Conservation (phyloP, 495 filamentous ascomycete genomes). For the Paragyromitra xinjiangensis region DNA sequence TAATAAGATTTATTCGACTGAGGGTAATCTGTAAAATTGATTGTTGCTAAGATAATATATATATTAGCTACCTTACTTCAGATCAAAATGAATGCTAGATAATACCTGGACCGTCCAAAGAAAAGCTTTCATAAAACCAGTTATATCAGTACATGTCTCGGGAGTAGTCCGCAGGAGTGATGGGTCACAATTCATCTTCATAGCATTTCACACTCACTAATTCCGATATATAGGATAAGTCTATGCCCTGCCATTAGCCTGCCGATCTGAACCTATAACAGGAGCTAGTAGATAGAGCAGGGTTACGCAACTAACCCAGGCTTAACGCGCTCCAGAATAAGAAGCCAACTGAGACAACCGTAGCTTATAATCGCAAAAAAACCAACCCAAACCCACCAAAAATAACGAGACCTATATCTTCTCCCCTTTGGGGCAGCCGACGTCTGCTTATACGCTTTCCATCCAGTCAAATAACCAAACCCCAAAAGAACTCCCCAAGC, state of each 20-base stretch:
- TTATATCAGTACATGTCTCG: conserved; percentile 6
- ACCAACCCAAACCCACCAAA: conserved; percentile 30
- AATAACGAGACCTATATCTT: conserved; percentile 23
- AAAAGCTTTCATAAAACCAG: conserved; percentile 1
- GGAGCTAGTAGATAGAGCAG: background rate
- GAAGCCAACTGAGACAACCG: conserved; percentile 19
- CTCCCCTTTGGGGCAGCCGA: background rate
- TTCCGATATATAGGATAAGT: background rate
- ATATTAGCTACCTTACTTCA: background rate
- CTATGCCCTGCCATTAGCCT: conserved; percentile 12
- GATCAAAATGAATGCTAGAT: background rate
- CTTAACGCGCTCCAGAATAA: conserved; percentile 13
- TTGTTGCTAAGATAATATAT: conserved; percentile 18
- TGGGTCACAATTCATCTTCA: background rate
- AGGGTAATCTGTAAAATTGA: conserved; percentile 32
- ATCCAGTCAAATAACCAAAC: conserved; percentile 37
- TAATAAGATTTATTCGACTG: conserved; percentile 34
- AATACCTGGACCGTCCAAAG: conserved; percentile 37
- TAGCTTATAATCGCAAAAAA: conserved; percentile 17
- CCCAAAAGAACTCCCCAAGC: conserved; percentile 26
- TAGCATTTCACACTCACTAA: conserved; percentile 15
- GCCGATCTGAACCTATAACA: background rate
- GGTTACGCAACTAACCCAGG: conserved; percentile 20
- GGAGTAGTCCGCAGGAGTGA: no score
- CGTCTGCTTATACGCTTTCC: conserved; percentile 39